A percentile compares a stretch with the other conserved stretches of the same genome.
Evolutionary conservation across 352 stramenopile genomes (phyloP).

Genomic region (Pythium folliculosum): DNA sequence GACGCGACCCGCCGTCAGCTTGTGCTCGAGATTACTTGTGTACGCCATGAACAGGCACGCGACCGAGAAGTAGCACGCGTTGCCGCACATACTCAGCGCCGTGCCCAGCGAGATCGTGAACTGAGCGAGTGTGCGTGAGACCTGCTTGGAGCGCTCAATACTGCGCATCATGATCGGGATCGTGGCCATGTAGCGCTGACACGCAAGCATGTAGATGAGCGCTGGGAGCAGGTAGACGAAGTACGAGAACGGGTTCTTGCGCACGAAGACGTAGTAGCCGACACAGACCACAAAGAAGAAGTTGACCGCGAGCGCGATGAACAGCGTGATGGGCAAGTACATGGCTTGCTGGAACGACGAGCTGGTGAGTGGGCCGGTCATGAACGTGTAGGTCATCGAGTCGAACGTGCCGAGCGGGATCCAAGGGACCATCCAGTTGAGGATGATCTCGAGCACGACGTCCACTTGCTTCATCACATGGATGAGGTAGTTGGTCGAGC

Average conservation of each 20-base stretch:
- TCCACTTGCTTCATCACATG: constrained; percentile 61
- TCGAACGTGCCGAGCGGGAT: constrained; percentile 51
- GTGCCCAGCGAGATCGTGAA: constrained; percentile 57
- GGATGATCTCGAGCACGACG: constrained; percentile 63
- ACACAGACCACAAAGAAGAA: constrained; percentile 59
- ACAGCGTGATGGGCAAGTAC: constrained; percentile 45
- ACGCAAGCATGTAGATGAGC: constrained; percentile 59
- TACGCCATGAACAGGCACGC: constrained; percentile 66
- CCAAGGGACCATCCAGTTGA: constrained; percentile 67
- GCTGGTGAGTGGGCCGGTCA: constrained; percentile 42
- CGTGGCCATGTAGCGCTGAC: constrained; percentile 46
- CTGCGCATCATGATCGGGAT: constrained; percentile 65
- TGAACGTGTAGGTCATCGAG: constrained; percentile 56
- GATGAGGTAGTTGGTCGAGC: constrained; percentile 49
- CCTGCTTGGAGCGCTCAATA: constrained; percentile 58
- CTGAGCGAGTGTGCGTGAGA: constrained; percentile 66
- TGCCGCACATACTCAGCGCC: constrained; percentile 51
- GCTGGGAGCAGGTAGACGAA: constrained; percentile 53
- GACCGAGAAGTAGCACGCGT: constrained; percentile 53
- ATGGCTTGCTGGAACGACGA: constrained; percentile 38
- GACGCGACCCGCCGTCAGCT: constrained; percentile 43
- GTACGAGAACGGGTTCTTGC: constrained; percentile 65
- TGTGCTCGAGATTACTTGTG: constrained; percentile 41
- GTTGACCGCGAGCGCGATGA: constrained; percentile 43
- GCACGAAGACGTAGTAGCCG: constrained; percentile 57